Conservation (phyloP, 1,139 yeast species). For the Zygosaccharomyces sapae region DNA sequence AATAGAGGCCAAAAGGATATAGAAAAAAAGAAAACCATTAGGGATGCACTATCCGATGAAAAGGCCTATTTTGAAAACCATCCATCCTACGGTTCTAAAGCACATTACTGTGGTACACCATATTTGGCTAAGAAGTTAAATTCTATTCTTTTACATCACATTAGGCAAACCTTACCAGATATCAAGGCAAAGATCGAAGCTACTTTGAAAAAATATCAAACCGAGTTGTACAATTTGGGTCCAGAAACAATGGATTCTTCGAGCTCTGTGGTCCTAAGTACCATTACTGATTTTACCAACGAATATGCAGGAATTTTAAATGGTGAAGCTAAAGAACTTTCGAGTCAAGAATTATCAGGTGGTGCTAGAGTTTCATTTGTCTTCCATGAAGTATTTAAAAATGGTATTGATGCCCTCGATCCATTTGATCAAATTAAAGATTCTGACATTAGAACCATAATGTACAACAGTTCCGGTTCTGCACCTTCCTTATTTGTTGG, state of each 20-base stretch:
- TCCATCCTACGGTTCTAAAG: slow-evolving; percentile 76
- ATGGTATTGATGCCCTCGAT: slow-evolving; percentile 87
- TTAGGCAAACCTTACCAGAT: slow-evolving; percentile 90
- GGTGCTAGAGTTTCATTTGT: slow-evolving; percentile 98
- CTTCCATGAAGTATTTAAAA: slow-evolving; percentile 91
- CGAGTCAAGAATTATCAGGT: slow-evolving; percentile 82
- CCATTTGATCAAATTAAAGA: slow-evolving; percentile 98
- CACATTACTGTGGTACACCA: slow-evolving; percentile 93
- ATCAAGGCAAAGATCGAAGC: slow-evolving; percentile 87
- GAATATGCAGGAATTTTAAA: slow-evolving; percentile 89
- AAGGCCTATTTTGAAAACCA: slow-evolving; percentile 70
- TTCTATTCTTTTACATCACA: slow-evolving; percentile 85
- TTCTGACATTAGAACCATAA: slow-evolving; percentile 93
- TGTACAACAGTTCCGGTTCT: slow-evolving; percentile 95
- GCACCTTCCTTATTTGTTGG: slow-evolving; percentile 98
- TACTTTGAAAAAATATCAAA: slow-evolving; percentile 75
- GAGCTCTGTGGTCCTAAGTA: slow-evolving; percentile 80
- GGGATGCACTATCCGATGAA: slow-evolving; percentile 84
- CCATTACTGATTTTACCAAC: slow-evolving; percentile 88
- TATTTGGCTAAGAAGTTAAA: slow-evolving; percentile 90
- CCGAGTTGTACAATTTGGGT: slow-evolving; percentile 71
- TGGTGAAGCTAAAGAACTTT: slow-evolving; percentile 89
- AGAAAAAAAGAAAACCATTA: slow-evolving; percentile 77
- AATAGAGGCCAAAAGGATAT: slow-evolving; percentile 98
- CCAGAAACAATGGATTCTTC: slow-evolving; percentile 88